Conservation (phyloP, 192 early-diverging fungal genomes). For the Linnemannia hyalina region DNA sequence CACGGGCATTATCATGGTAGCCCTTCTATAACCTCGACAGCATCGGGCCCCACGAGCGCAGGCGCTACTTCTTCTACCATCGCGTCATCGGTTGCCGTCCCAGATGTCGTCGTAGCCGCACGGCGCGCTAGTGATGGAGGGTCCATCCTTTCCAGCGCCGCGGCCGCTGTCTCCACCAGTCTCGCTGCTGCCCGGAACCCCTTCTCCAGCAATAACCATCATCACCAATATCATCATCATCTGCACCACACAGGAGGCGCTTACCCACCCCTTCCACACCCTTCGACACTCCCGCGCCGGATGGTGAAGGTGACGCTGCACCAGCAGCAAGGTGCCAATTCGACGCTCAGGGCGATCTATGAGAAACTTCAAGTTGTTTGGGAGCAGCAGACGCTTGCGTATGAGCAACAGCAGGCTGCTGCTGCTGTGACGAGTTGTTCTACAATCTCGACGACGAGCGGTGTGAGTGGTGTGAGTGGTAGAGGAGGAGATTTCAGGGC, state of each 20-base stretch:
- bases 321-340: conserved; percentile 52
- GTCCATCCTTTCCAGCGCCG: conserved; percentile 43
- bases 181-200: conserved; percentile 28
- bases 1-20: background rate
- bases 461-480: too few species aligned
- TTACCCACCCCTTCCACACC: conserved; percentile 22
- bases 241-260: background rate
- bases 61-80: background rate
- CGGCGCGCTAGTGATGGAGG: conserved; percentile 53
- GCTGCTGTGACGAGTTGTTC: background rate
- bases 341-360: conserved; percentile 37
- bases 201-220: conserved; percentile 1
- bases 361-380: conserved; percentile 18
- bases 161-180: conserved; percentile 39
- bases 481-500: conserved; percentile 1
- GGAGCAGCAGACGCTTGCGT: conserved; percentile 20
- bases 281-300: conserved; percentile 4
- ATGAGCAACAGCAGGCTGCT: conserved; percentile 18
- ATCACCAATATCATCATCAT: background rate
- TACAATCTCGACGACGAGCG: conserved; percentile 1
- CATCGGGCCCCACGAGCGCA: background rate
- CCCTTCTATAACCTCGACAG: background rate
- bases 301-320: conserved; percentile 43
- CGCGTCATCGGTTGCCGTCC: background rate
- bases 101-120: background rate